phyloP scores from a whole-genome alignment of 169 alveolate species.

The Prorocentrum cordatum region DNA sequence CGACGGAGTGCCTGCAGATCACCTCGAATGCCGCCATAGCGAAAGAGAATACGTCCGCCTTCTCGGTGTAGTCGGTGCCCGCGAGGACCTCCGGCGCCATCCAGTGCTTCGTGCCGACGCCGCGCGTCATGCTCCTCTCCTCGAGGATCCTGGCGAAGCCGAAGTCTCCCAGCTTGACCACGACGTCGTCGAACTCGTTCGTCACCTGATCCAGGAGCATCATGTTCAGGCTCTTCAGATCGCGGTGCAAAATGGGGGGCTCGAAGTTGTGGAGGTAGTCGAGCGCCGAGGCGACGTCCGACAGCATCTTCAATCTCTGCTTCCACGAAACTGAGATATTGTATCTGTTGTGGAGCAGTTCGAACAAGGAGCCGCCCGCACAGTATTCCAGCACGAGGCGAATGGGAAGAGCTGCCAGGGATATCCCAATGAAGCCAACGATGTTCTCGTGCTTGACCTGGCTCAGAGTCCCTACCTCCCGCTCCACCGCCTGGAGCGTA shows the following conservation, averaged over 20 bases:
- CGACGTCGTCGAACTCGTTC: too few relatives aligned
- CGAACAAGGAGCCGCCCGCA: conserved; percentile 80
- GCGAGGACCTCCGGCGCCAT: conserved; percentile 86
- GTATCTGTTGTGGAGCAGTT: conserved; percentile 75
- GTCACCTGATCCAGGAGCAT: conserved; percentile 72
- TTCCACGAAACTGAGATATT: conserved; percentile 73
- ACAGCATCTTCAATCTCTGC: conserved; percentile 76
- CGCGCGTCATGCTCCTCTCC: too few relatives aligned
- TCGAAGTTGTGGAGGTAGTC: conserved; percentile 76
- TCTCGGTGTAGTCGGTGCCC: background rate
- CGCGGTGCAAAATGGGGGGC: conserved; percentile 83
- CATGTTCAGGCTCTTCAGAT: conserved; percentile 80
- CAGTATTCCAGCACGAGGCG: conserved; percentile 84
- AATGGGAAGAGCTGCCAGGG: too few relatives aligned
- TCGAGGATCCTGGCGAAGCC: too few relatives aligned
- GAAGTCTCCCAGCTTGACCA: too few relatives aligned
- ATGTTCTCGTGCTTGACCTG: too few relatives aligned
- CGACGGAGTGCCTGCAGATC: too few relatives aligned
- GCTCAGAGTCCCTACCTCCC: too few relatives aligned
- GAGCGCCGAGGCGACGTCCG: conserved; percentile 82
- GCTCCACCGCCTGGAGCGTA: too few relatives aligned
- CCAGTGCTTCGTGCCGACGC: conserved; percentile 86
- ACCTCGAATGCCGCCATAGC: too few relatives aligned
- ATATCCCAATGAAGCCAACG: too few relatives aligned
- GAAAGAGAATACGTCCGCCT: conserved; percentile 77